Evolutionary conservation across 441 rosid species (phyloP).

Genomic region (Gossypium lobatum): DNA sequence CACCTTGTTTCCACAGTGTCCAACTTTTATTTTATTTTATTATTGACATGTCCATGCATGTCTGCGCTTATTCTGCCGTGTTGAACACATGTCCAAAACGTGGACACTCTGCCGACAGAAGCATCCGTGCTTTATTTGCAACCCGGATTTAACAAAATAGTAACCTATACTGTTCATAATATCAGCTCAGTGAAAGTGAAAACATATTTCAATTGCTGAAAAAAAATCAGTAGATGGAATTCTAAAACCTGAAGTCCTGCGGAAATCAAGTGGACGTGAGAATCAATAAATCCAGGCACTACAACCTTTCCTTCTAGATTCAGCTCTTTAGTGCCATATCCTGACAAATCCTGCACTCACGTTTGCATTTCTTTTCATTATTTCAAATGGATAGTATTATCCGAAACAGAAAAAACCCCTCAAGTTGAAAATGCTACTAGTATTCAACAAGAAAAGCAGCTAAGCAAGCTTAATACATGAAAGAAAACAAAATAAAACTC

Average conservation of each 20-base stretch:
- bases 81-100: not conserved
- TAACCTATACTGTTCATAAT: not conserved
- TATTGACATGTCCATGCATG: too few relatives aligned
- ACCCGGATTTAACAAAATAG: not conserved
- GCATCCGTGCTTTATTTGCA: not conserved
- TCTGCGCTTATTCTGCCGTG: not conserved
- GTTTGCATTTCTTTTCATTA: not conserved
- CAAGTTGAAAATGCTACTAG: not conserved
- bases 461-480: slow-evolving; percentile 4
- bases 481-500: not conserved
- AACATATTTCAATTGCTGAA: not conserved
- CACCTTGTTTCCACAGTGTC: not conserved
- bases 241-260: slow-evolving; percentile 72
- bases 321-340: slow-evolving; percentile 49
- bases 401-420: not conserved
- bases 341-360: slow-evolving; percentile 44
- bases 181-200: not conserved
- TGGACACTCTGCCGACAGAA: not conserved
- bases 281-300: slow-evolving; percentile 88
- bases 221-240: not conserved
- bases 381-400: not conserved
- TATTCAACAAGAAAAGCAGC: not conserved
- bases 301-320: slow-evolving; percentile 71
- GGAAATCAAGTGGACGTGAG: slow-evolving; percentile 68
- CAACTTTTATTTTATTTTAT: not conserved